Evolutionary conservation across 345 rosid species (phyloP).

Genomic region (Citropsis articulata): DNA sequence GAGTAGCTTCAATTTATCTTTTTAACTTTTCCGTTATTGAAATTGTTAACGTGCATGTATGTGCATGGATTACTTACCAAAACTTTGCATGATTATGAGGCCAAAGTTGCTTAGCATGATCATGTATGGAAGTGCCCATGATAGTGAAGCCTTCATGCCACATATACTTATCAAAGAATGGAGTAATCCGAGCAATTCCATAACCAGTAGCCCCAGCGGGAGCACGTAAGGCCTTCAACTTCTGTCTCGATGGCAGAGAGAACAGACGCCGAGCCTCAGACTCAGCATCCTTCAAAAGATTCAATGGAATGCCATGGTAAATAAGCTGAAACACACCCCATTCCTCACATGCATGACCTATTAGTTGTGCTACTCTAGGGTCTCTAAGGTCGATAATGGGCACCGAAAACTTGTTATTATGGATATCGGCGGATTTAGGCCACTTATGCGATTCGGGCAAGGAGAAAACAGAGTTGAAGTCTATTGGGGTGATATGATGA

Average conservation of each 20-base stretch:
- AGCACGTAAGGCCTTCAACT: constrained; percentile 53
- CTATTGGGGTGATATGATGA: constrained; percentile 46
- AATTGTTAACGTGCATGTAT: constrained; percentile 28
- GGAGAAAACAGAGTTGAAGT: constrained; percentile 41
- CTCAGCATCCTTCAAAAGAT: constrained; percentile 48
- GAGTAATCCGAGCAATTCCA: constrained; percentile 66
- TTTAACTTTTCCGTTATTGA: background rate
- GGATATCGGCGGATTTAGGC: constrained; percentile 33
- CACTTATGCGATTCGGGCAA: constrained; percentile 62
- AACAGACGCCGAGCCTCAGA: constrained; percentile 51
- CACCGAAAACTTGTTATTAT: constrained; percentile 19
- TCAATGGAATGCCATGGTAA: constrained; percentile 55
- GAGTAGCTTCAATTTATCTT: background rate
- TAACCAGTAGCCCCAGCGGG: constrained; percentile 60
- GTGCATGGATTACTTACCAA: constrained; percentile 54
- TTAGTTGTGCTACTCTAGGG: constrained; percentile 33
- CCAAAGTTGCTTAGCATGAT: constrained; percentile 71
- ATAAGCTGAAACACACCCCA: constrained; percentile 76
- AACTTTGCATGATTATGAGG: constrained; percentile 48
- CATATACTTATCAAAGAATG: constrained; percentile 67
- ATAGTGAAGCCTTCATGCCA: constrained; percentile 97
- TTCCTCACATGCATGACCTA: constrained; percentile 56
- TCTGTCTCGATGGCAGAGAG: constrained; percentile 55
- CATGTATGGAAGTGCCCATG: constrained; percentile 49
- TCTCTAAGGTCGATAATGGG: constrained; percentile 58